Evolutionary conservation across 177 flowering plant genomes (phyloP), one percentile per base, ranked within the genome.

Genomic region (Tripterygium wilfordii): DNA sequence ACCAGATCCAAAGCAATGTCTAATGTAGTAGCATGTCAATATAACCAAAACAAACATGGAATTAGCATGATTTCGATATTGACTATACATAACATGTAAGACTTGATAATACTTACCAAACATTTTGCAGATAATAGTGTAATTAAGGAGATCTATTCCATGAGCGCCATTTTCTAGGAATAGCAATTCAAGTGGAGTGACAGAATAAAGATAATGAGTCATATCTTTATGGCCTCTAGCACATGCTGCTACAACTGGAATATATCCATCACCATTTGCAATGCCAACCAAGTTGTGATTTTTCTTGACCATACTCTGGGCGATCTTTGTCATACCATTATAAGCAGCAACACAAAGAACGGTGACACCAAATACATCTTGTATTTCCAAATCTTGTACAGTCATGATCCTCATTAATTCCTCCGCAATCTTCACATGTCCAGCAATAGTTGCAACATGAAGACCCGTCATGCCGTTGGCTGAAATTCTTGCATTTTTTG

Each of bases 361-460:
- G 13, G 51, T 48, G 13, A 7, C 3, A 33, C 51, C 41, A 7
- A 2, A 6, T 1, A 1, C 10, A 7, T 48, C 40, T 35, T 2
- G 8, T 8, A 52, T 41, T 42, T 41, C 48, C 9, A 41, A 24
- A 8, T 30, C 31, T 15, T 52, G 18, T 15, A 20, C 16, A 3
- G 21, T 0, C 48, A 52, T 32, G 4, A 4, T 0, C 8, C 42
- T 14, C 26, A 42, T 27, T 10, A 52, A n/a, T 10, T 42, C 9
- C 22, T 52, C 15, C 20, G 29, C 40, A 9, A 53, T 21, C 14
- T 42, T 2, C n/a, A 15, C 21, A 1, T 53, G 48, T 4, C 32
- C 56, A 7, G 17, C 12, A n/a, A 7, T 5, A 0, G 30, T 22
- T 15, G 56, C 56, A 15, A 42, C 10, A 10, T 42, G 48, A 53